Conservation (phyloP, 208 protist species). For the Leishmania mexicana region DNA sequence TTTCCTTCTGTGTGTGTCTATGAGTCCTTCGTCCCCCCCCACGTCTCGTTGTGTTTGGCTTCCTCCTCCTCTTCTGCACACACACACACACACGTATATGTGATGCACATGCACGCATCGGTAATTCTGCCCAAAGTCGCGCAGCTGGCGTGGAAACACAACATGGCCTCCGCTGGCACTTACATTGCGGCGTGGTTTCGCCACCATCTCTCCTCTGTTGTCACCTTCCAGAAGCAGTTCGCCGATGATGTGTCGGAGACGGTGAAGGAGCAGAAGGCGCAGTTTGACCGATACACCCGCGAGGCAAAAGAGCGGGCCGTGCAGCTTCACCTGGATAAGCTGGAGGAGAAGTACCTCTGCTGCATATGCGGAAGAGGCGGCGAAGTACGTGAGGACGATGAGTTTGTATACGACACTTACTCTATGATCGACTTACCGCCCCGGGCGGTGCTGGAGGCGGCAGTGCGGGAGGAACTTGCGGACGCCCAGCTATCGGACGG, state of each 20-base stretch:
- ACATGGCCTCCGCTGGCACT: conserved; percentile 21
- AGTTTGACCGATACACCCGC: conserved; percentile 45
- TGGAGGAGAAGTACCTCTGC: conserved; percentile 85
- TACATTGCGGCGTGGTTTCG: conserved; percentile 44
- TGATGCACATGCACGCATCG: neutral
- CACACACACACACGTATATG: neutral
- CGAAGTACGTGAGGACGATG: conserved; percentile 62
- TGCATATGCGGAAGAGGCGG: conserved; percentile 79
- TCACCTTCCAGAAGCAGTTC: conserved; percentile 83
- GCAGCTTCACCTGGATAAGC: conserved; percentile 71
- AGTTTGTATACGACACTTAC: conserved; percentile 62
- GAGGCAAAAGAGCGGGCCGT: conserved; percentile 66
- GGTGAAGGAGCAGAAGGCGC: conserved; percentile 60
- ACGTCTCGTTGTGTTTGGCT: neutral
- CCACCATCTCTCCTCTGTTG: conserved; percentile 60
- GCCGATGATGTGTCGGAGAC: conserved; percentile 72
- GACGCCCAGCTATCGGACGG: conserved; percentile 26
- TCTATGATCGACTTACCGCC: conserved; percentile 60
- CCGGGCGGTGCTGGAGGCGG: conserved; percentile 35
- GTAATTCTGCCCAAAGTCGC: neutral
- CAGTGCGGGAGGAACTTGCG: conserved; percentile 22
- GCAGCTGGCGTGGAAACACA: neutral
- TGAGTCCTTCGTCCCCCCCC: neutral
- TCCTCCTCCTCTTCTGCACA: neutral
- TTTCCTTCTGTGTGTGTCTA: too few species aligned